phyloP scores from a whole-genome alignment of 345 rosid species.

The Heritiera fomes region DNA sequence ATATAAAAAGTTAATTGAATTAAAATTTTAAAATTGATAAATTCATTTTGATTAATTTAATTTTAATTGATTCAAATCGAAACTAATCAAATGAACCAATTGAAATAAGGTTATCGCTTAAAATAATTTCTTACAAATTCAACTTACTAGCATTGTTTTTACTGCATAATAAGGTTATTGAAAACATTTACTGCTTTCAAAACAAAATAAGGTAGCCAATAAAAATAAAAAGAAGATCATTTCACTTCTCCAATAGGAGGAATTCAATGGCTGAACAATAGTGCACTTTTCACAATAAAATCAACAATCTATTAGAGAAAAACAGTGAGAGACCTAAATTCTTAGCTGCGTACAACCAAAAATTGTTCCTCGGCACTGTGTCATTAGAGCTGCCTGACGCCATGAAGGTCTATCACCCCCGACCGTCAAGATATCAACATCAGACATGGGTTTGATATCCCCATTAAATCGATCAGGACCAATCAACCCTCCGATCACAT shows the following conservation, averaged over 20 bases:
- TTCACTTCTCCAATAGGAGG: slow-evolving; percentile 28
- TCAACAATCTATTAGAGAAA: background rate
- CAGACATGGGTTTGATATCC: slow-evolving; percentile 73
- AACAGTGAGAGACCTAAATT: slow-evolving; percentile 40
- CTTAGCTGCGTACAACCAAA: slow-evolving; percentile 78
- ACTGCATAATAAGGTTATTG: no score
- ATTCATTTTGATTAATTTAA: no score
- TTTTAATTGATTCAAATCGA: no score
- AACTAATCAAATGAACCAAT: no score
- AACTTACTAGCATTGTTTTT: no score
- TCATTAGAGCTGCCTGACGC: slow-evolving; percentile 83
- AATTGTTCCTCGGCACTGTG: slow-evolving; percentile 76
- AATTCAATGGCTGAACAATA: slow-evolving; percentile 24
- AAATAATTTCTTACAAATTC: no score
- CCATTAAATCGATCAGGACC: slow-evolving; percentile 84
- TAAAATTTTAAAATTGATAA: no score
- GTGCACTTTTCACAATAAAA: slow-evolving; percentile 30
- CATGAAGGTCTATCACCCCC: slow-evolving; percentile 74
- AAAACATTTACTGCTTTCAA: slow-evolving; percentile 11
- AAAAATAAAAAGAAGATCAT: slow-evolving; percentile 12
- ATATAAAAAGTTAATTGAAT: no score
- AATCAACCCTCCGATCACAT: slow-evolving; percentile 83
- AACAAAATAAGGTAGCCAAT: slow-evolving; percentile 16
- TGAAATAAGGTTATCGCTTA: no score
- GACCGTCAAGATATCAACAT: slow-evolving; percentile 61